Evolutionary conservation across 306 rosid species (phyloP).

Genomic region (Psophocarpus tetragonolobus): DNA sequence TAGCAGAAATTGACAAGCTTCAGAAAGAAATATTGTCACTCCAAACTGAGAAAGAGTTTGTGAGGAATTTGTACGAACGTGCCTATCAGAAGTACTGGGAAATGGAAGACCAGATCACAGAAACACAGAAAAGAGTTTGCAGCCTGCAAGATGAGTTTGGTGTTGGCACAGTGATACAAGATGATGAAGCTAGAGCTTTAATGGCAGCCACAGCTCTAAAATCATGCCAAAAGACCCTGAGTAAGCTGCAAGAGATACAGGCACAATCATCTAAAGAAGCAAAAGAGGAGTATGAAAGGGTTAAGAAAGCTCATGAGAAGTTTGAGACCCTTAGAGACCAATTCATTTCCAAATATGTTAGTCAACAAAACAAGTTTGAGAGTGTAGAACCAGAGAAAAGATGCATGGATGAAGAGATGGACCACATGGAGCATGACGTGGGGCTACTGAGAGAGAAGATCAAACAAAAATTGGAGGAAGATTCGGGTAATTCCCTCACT

Average conservation of each 20-base stretch:
- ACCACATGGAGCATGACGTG: slow-evolving; percentile 32
- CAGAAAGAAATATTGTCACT: slow-evolving; percentile 73
- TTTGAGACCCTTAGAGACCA: slow-evolving; percentile 59
- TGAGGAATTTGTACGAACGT: slow-evolving; percentile 73
- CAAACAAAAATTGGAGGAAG: slow-evolving; percentile 44
- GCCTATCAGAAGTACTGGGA: slow-evolving; percentile 75
- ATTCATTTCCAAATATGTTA: slow-evolving; percentile 45
- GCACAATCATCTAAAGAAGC: slow-evolving; percentile 62
- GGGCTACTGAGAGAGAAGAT: slow-evolving; percentile 37
- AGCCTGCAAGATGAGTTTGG: slow-evolving; percentile 85
- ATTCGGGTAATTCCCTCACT: slow-evolving; percentile 44
- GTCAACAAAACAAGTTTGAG: slow-evolving; percentile 1
- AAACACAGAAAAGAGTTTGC: slow-evolving; percentile 62
- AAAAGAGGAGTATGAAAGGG: slow-evolving; percentile 55
- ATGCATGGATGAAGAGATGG: slow-evolving; percentile 40
- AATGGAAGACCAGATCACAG: slow-evolving; percentile 62
- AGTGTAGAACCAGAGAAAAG: slow-evolving; percentile 20
- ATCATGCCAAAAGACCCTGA: slow-evolving; percentile 70
- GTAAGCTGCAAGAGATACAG: slow-evolving; percentile 57
- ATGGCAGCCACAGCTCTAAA: slow-evolving; percentile 86
- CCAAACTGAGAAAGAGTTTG: slow-evolving; percentile 97
- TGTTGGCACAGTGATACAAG: slow-evolving; percentile 62
- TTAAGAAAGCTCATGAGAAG: slow-evolving; percentile 55
- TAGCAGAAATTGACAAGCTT: slow-evolving; percentile 64
- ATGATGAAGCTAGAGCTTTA: slow-evolving; percentile 72